Base-by-base conservation (phyloP, 352 stramenopile genomes). In the Phytopythium aichiense region DNA sequence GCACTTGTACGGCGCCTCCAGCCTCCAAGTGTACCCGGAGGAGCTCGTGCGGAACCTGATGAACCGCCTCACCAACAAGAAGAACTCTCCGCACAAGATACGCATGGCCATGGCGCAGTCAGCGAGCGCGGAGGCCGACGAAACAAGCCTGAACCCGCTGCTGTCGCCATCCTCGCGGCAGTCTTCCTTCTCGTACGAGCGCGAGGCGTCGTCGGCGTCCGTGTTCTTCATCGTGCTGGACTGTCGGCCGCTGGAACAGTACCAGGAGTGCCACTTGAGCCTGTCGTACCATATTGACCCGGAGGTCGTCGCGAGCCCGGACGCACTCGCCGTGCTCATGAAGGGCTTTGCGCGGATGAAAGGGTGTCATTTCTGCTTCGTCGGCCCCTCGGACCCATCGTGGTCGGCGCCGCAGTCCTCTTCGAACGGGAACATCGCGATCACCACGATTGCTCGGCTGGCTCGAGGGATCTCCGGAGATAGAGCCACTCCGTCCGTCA, bases 301-400 rank as follows among this genome's bases (percentile, higher is more conserved):
- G 40, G 84, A 86, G 18, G 73, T 95, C 22, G 78, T 90, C 25
- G 70, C 68, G 13, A 87, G 73, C 37, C 84, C 88, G 6, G 86
- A 95, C 52, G 84, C 76, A 11, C 64, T 96, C 18, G 74, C 82
- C 22, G 74, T 82, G 31, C 71, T 96, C 12, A 78, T 96, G 64
- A 88, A 94, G 51, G 85, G 84, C 0, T 94, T 96, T 42, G 72
- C 71, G 30, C 70, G 77, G 6, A 96, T 96, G 86, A 95, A 96
- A 77, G 86, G 87, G 1, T 94, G 84, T 51, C 88, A 96, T 53
- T 96, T 96, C 65, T 96, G 88, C 59, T 94, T 96, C 58, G 81
- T 96, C 51, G 88, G 88, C 4, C 83, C 76, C 16, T 82, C 78
- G 2, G 66, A 71, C 7, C 68, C 81, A 18, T 65, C 58, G 6